Conservation (phyloP, 2,329 filamentous ascomycete genomes). For the Lachnellula hyalina region DNA sequence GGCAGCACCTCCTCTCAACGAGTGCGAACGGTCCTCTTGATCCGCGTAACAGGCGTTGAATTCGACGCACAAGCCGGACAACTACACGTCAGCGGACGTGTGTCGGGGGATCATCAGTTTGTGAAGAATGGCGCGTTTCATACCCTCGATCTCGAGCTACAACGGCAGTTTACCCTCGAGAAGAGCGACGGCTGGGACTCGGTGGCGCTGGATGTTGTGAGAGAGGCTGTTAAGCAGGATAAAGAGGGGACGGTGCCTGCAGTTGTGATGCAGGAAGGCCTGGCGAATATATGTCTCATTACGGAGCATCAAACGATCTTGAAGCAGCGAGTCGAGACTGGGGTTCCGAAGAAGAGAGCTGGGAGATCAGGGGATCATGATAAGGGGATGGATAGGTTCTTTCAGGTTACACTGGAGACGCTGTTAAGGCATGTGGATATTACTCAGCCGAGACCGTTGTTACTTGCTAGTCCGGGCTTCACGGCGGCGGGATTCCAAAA, state of each 20-base stretch:
- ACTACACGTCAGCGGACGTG: constrained; percentile 62
- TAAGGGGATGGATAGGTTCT: constrained; percentile 73
- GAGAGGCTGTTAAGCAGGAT: constrained; percentile 73
- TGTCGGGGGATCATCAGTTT: constrained; percentile 60
- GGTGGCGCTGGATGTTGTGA: constrained; percentile 71
- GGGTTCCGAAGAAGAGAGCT: constrained; percentile 62
- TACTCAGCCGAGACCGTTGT: constrained; percentile 59
- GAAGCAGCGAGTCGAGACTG: constrained; percentile 62
- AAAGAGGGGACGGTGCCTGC: constrained; percentile 80
- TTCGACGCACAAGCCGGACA: constrained; percentile 65
- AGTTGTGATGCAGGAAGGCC: constrained; percentile 87
- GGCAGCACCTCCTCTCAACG: constrained; percentile 59
- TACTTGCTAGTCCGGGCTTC: constrained; percentile 88
- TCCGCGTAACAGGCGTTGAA: constrained; percentile 60
- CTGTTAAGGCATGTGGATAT: constrained; percentile 77
- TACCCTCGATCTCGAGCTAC: constrained; percentile 77
- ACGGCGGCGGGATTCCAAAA: constrained; percentile 74
- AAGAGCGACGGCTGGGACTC: constrained; percentile 88
- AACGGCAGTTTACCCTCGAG: constrained; percentile 81
- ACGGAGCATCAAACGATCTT: constrained; percentile 75
- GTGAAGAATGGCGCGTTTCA: constrained; percentile 64
- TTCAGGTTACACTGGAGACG: constrained; percentile 67
- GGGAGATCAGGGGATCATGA: constrained; percentile 57
- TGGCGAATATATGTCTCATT: constrained; percentile 78
- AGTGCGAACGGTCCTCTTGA: constrained; percentile 59